Conservation (phyloP, 169 alveolate species). For the Besnoitia besnoiti region DNA sequence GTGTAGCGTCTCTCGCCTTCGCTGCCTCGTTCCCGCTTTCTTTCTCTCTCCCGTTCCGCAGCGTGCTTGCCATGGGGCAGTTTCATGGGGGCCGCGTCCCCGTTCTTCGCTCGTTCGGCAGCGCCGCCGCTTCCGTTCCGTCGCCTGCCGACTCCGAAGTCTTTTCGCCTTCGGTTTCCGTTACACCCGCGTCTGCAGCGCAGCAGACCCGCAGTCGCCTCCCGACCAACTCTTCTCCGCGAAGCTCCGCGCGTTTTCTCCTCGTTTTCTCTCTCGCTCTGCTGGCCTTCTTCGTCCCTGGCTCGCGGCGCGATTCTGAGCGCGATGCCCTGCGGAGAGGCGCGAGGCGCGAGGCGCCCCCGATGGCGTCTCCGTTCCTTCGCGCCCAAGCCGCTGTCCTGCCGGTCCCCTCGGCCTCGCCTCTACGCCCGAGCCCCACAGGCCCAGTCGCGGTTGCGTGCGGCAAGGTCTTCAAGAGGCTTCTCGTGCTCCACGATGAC, state of each 20-base stretch:
- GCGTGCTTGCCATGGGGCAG: too few relatives aligned
- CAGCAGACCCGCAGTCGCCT: neutral
- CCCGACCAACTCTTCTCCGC: neutral
- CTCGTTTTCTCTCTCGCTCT: neutral
- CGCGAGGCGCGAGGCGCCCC: neutral
- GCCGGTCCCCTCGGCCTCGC: constrained; percentile 22
- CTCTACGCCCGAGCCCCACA: neutral
- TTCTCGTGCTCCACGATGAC: neutral
- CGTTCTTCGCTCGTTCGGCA: too few relatives aligned
- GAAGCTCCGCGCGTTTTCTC: neutral
- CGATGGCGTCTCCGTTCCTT: neutral
- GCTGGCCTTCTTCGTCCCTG: neutral
- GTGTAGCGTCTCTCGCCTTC: too few relatives aligned
- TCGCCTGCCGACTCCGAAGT: too few relatives aligned
- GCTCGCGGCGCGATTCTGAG: neutral
- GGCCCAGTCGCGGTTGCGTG: neutral
- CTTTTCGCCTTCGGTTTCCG: neutral
- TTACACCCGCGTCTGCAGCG: too few relatives aligned
- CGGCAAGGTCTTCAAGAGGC: neutral
- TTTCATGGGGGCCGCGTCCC: too few relatives aligned
- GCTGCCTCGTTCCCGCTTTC: too few relatives aligned
- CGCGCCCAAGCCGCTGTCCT: constrained; percentile 1
- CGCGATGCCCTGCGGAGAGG: too few relatives aligned
- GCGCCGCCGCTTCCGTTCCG: too few relatives aligned
- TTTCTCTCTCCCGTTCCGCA: too few relatives aligned